Evolutionary conservation across 495 filamentous ascomycete species (phyloP), one percentile per base, ranked within the genome.

Genomic region (Podospora pseudoanserina): DNA sequence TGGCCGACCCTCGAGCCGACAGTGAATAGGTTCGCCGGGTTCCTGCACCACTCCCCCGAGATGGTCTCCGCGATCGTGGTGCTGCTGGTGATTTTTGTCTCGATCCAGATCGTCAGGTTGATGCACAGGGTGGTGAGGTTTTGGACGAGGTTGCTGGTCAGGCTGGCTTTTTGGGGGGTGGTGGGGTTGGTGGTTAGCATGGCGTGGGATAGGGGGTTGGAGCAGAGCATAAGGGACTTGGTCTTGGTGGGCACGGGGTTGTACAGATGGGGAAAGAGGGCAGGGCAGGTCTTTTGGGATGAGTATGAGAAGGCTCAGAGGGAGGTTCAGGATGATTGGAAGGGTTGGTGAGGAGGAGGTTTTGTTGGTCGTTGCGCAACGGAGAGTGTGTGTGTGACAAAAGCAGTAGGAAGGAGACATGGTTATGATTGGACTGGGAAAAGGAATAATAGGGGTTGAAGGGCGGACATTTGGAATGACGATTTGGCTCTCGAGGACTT

Each of bases 101-200:
- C 13, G 39, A 16, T 90, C 16, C 86, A 89, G 73, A 72, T 93
- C 64, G 77, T 95, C n/a, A 79, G 87, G 73, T 87, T 88, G 75
- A 77, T 90, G 28, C 86, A 86, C 60, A 84, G 90, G 49, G 77
- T 91, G 2, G 78, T 96, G 64, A 81, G 92, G 74, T 94, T 86
- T 76, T 92, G 91, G 87, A 83, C 91, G n/a, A 74, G 80, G 55
- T 73, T 94, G 60, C 82, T 80, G 5, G 73, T 90, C 65, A 75
- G 83, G 32, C 19, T 92, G 57, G 67, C 84, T 0, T 85, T 91
- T 60, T 95, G 87, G 86, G 83, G 78, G 0, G 69, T 74, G 2
- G 34, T 93, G 15, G 77, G 82, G 19, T 79, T 79, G 0, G 3
- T 86, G 1, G 83, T 78, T 0, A 77, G 83, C 49, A 86, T 85